phyloP scores from a whole-genome alignment of 2,329 filamentous ascomycete species.

The Coniella lustricola region DNA sequence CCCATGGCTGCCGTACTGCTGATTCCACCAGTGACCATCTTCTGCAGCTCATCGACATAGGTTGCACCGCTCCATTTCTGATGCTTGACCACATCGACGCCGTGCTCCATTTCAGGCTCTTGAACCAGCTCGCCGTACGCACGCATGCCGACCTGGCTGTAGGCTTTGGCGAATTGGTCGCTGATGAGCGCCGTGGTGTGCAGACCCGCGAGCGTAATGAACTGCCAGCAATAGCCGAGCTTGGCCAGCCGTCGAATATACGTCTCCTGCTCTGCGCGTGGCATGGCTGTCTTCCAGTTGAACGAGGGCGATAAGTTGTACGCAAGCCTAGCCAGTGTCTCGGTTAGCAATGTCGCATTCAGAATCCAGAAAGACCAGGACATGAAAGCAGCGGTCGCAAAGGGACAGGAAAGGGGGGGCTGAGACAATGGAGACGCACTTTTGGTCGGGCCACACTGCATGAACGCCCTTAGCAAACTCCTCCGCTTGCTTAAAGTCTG shows the following conservation, averaged over 20 bases:
- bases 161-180: conserved; percentile 81
- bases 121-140: conserved; percentile 96
- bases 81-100: conserved; percentile 93
- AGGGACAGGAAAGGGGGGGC: background rate
- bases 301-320: conserved; percentile 99
- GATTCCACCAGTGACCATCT: conserved; percentile 94
- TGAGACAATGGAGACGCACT: conserved; percentile 48
- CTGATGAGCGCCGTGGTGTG: conserved; percentile 93
- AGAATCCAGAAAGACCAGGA: background rate
- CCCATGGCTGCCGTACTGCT: conserved; percentile 94
- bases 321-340: conserved; percentile 55
- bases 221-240: conserved; percentile 98
- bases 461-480: conserved; percentile 93
- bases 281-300: conserved; percentile 99
- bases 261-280: conserved; percentile 85
- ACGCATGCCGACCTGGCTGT: conserved; percentile 77
- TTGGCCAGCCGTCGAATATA: conserved; percentile 84
- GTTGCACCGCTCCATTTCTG: conserved; percentile 98
- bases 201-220: conserved; percentile 96
- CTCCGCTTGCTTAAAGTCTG: conserved; percentile 83
- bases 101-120: conserved; percentile 89
- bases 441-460: conserved; percentile 91
- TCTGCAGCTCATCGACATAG: conserved; percentile 89
- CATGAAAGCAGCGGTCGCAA: background rate
- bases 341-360: background rate